Base-by-base conservation (phyloP, 768 basidiomycete genomes). In the Rhodocollybia butyracea region DNA sequence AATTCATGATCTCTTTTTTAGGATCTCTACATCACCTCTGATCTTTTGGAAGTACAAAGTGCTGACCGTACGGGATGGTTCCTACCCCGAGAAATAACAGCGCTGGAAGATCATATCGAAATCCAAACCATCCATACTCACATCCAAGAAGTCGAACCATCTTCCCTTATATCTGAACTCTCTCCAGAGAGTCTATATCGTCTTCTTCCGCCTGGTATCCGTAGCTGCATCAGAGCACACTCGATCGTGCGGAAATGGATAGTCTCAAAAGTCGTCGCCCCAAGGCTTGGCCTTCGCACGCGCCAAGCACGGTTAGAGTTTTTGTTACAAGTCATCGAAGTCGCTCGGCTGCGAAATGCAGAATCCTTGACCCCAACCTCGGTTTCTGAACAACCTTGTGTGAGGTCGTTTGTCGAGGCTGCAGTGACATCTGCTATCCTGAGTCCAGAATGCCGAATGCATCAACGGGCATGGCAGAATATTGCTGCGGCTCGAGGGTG, bases 51-150 rank as follows among this genome's bases (percentile, higher is more conserved):
- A 67, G 82, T 90, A 0, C 91, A 94, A 67, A 84, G 82, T 2
- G 80, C 83, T 15, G 91, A 94, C 65, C 82, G 84, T 30, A 85
- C 82, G 2, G 91, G 88, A 2, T 94, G 91, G 91, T 89, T 91
- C 68, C 72, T 76, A 3, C 53, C 71, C 30, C 75, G 82, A 51
- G 90, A 92, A n/a, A 65, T 74, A 0, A 69, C 68, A 15, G 69
- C 76, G 0, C 67, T 73, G 45, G 78, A 82, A 11, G 91, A 94
- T 45, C 73, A 77, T 3, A 74, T 85, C n/a, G 88, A 91, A 59
- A 85, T 93, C 43, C 89, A 93, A 65, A 86, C 81, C 22, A 85
- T 94, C 60, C 86, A 89, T 66, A 79, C 84, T 2, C 83, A 89
- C 61, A 69, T 94, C 31, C 78, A 81, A 60, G 85, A 90, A 39